Evolutionary conservation across 495 filamentous ascomycete genomes (phyloP).

Genomic region (Aspergillus mulundensis): DNA sequence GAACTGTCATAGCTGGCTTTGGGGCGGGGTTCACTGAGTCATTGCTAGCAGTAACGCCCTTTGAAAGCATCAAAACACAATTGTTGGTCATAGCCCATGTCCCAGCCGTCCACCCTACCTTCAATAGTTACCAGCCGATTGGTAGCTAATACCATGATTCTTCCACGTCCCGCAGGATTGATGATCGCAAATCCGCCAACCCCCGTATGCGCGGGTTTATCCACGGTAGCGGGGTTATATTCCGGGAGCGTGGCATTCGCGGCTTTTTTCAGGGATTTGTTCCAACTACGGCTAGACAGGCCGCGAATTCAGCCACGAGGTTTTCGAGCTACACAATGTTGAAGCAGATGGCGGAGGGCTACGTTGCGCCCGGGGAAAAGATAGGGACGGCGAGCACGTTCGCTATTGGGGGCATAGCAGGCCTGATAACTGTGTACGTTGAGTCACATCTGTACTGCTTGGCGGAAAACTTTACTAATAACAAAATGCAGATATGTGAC

Average conservation of each 20-base stretch:
- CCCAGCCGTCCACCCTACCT: background rate
- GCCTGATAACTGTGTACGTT: constrained; percentile 87
- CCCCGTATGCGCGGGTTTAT: constrained; percentile 90
- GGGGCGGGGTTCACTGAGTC: constrained; percentile 94
- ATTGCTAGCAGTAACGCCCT: constrained; percentile 88
- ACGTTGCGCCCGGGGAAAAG: constrained; percentile 92
- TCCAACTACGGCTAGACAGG: constrained; percentile 89
- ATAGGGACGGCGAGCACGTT: constrained; percentile 86
- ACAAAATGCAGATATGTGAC: constrained; percentile 52
- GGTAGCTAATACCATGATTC: background rate
- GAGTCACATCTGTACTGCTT: background rate
- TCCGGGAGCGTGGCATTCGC: constrained; percentile 76
- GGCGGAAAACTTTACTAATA: background rate
- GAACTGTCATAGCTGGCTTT: constrained; percentile 90
- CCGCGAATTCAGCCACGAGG: constrained; percentile 85
- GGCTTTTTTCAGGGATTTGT: constrained; percentile 98
- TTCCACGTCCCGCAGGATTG: constrained; percentile 56
- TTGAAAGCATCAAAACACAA: constrained; percentile 97
- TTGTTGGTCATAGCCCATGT: constrained; percentile 45
- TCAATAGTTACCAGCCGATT: background rate
- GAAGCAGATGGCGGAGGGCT: constrained; percentile 86
- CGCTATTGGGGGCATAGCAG: constrained; percentile 83
- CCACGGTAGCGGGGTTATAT: constrained; percentile 83
- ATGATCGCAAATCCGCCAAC: constrained; percentile 84
- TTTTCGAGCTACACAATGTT: constrained; percentile 89